Percentiles rank a stretch among this genome's conserved stretches.
Evolutionary conservation across 805 yeast genomes (phyloP).

Genomic region (Wickerhamomyces bisporus): DNA sequence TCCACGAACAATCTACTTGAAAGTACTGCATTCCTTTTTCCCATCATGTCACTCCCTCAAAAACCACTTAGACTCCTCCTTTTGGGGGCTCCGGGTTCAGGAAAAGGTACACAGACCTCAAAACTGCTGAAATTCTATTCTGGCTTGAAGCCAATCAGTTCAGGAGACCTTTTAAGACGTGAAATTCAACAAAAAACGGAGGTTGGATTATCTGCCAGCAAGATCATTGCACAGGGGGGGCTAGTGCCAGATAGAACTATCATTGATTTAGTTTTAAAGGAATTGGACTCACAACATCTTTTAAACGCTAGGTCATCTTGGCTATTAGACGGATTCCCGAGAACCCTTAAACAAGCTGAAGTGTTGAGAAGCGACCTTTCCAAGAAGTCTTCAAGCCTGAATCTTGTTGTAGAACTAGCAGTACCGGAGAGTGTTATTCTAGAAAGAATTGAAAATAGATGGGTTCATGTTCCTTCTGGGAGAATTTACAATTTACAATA

Average conservation of each 20-base stretch:
- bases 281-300: constrained; percentile 40
- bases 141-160: constrained; percentile 55
- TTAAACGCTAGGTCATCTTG: constrained; percentile 46
- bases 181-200: constrained; percentile 53
- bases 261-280: constrained; percentile 49
- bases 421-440: constrained; percentile 85
- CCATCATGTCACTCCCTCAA: constrained; percentile 6
- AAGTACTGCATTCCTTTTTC: background rate
- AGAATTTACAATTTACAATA: constrained; percentile 81
- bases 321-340: constrained; percentile 90
- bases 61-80: constrained; percentile 60
- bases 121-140: constrained; percentile 53
- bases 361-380: constrained; percentile 44
- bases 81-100: constrained; percentile 94
- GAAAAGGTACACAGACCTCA: constrained; percentile 86
- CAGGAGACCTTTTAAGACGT: constrained; percentile 77
- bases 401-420: constrained; percentile 77
- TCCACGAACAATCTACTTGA: too few species aligned
- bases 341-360: constrained; percentile 70
- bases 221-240: constrained; percentile 54
- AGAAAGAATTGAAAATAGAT: constrained; percentile 76
- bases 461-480: constrained; percentile 82
- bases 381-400: constrained; percentile 39
- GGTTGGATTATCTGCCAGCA: constrained; percentile 53
- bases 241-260: constrained; percentile 72